phyloP scores from a whole-genome alignment of 345 rosid genomes.

The Xanthoceras sorbifolium region DNA sequence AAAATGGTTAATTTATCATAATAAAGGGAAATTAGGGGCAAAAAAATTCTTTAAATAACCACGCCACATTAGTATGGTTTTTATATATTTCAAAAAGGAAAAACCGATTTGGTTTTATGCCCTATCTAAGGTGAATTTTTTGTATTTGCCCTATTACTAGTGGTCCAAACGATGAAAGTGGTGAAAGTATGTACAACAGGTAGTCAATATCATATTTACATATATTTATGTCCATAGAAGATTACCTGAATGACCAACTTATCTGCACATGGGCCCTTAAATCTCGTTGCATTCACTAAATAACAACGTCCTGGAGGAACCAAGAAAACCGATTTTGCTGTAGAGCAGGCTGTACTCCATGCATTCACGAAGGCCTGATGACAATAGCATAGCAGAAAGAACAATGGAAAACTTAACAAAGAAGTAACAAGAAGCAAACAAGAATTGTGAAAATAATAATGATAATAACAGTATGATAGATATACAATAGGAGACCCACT shows the following conservation, averaged over 20 bases:
- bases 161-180: not conserved
- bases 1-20: no score
- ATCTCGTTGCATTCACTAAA: constrained; percentile 80
- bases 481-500: not conserved
- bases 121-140: not conserved
- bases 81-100: not conserved
- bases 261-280: constrained; percentile 84
- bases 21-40: not conserved
- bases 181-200: not conserved
- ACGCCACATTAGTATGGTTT: not conserved
- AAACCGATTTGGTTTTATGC: not conserved
- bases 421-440: not conserved
- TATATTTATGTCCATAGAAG: not conserved
- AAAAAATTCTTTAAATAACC: not conserved
- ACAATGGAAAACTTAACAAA: constrained; percentile 1
- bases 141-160: not conserved
- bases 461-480: not conserved
- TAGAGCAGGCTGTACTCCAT: constrained; percentile 76
- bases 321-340: constrained; percentile 65
- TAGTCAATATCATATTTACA: not conserved
- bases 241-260: constrained; percentile 75
- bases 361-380: constrained; percentile 72
- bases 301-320: constrained; percentile 73
- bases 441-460: not conserved
- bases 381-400: constrained; percentile 15